Percentiles rank a stretch among this genome's conserved stretches.
Evolutionary conservation across 2,329 filamentous ascomycete species (phyloP).

Genomic region (Penicillium sp.): DNA sequence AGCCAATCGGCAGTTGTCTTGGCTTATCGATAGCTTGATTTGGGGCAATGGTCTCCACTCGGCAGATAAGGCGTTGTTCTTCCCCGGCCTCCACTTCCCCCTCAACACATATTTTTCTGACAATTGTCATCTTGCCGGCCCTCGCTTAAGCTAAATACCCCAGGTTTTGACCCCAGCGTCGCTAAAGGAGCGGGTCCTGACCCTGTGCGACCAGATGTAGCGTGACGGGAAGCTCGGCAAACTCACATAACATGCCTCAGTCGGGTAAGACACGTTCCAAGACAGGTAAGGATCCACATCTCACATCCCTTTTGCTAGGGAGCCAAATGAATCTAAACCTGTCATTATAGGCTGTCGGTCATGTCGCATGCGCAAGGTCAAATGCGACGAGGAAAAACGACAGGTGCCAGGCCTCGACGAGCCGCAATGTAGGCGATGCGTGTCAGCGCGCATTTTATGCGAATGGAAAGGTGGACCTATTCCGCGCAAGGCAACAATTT

Average conservation of each 20-base stretch:
- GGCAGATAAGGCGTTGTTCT: constrained; percentile 10
- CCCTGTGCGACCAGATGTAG: constrained; percentile 5
- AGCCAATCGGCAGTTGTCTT: constrained; percentile 23
- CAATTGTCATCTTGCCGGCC: background rate
- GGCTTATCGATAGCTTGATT: background rate
- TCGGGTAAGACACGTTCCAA: constrained; percentile 26
- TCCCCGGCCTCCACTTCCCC: constrained; percentile 13
- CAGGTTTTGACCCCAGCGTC: background rate
- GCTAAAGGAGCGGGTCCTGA: background rate
- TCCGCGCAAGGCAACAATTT: constrained; percentile 7
- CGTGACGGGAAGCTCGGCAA: constrained; percentile 3
- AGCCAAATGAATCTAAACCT: background rate
- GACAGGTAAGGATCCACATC: constrained; percentile 24
- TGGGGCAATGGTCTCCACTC: constrained; percentile 3
- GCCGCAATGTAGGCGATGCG: constrained; percentile 27
- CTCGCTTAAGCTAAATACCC: constrained; percentile 3
- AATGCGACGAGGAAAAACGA: constrained; percentile 32
- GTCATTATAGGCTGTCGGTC: constrained; percentile 26
- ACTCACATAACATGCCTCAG: constrained; percentile 17
- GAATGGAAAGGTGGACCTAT: constrained; percentile 29
- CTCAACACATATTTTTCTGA: background rate
- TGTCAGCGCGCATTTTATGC: constrained; percentile 22
- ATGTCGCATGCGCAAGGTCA: constrained; percentile 32
- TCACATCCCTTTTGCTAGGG: background rate
- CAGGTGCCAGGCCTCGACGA: constrained; percentile 15